Conservation (phyloP, 2,329 filamentous ascomycete species). For the Aspergillus felis region DNA sequence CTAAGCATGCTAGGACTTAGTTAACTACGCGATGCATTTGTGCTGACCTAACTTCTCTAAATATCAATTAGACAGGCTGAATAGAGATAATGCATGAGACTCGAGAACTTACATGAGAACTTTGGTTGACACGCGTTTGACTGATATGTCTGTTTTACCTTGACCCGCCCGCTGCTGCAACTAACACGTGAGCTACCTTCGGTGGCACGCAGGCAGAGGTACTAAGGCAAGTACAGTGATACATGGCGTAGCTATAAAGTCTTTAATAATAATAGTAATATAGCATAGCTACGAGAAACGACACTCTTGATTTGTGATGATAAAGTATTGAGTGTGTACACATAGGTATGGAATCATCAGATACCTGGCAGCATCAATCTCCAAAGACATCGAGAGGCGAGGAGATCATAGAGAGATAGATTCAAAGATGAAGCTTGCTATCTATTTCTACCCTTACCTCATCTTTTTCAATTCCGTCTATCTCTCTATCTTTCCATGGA, state of each 20-base stretch:
- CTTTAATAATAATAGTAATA: neutral
- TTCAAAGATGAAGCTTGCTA: neutral
- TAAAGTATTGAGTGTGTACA: neutral
- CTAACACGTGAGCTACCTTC: neutral
- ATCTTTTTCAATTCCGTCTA: neutral
- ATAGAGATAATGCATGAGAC: neutral
- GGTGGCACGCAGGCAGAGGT: neutral
- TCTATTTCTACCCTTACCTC: neutral
- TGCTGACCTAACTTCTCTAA: neutral
- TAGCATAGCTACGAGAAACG: neutral
- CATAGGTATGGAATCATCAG: neutral
- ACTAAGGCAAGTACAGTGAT: neutral
- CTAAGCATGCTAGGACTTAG: neutral
- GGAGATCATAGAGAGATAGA: neutral
- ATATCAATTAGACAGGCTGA: neutral
- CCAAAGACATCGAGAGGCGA: neutral
- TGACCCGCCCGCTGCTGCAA: neutral
- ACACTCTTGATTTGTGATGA: neutral
- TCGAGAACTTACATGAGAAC: no score
- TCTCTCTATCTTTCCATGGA: neutral
- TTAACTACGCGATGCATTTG: neutral
- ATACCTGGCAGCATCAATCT: neutral
- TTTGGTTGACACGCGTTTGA: neutral
- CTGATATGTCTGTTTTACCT: neutral
- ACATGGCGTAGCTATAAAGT: neutral